Conservation (phyloP, 179 eudicot species). For the Beta lomatogona region DNA sequence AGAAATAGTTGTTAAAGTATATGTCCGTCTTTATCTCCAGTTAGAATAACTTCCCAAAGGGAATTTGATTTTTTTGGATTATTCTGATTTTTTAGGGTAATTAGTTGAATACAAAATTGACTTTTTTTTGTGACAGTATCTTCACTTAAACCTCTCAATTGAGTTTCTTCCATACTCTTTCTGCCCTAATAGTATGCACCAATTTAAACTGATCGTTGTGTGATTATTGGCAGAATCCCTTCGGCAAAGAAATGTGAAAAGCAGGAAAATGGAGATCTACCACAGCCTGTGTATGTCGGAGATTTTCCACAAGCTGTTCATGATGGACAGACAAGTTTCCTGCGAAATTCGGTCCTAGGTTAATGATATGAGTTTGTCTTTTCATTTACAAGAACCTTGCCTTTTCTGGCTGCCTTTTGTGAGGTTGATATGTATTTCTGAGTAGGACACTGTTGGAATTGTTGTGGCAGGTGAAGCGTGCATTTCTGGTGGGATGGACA, state of each 20-base stretch:
- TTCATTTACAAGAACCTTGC: constrained; percentile 4
- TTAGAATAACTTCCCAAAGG: no score
- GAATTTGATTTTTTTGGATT: no score
- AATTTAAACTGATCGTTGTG: constrained; percentile 5
- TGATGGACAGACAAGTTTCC: constrained; percentile 57
- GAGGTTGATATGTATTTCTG: no score
- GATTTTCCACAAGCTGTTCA: constrained; percentile 89
- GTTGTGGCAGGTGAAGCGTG: no score
- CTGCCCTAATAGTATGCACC: no score
- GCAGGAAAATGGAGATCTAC: constrained; percentile 46
- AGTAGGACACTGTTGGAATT: no score
- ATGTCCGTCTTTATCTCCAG: no score
- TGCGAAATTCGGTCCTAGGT: constrained; percentile 64
- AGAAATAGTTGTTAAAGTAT: no score
- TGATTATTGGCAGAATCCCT: constrained; percentile 51
- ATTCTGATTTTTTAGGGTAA: no score
- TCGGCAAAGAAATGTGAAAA: constrained; percentile 40
- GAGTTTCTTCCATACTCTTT: background rate
- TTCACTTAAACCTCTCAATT: background rate
- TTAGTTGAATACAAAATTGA: background rate
- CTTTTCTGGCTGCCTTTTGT: background rate
- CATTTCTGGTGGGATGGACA: no score
- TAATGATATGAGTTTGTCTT: constrained; percentile 22
- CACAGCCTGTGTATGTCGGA: constrained; percentile 80
- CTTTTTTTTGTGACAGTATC: background rate